These are phyloP conservation scores for Smallanthus sonchifolius DNA, from an alignment of 129 eudicot species.

Conservation along the genomic window DNA sequence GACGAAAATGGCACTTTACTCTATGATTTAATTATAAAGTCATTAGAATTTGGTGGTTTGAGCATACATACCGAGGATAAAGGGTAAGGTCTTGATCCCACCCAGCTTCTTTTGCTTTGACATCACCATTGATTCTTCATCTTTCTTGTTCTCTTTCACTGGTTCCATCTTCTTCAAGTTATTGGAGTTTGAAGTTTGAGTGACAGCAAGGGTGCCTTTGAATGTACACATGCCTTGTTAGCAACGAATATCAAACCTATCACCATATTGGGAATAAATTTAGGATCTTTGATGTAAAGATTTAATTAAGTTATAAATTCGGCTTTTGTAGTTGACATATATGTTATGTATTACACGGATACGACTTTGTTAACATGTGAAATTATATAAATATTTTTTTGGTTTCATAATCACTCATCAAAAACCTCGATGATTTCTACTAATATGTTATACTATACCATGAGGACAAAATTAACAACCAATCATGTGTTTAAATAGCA, in stretches of 20 bases:
- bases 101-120: conserved; percentile 35
- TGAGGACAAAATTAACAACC: no score
- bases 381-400: no score
- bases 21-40: background rate
- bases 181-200: background rate
- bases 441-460: no score
- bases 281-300: background rate
- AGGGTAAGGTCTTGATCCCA: conserved; percentile 38
- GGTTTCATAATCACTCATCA: no score
- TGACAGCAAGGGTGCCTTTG: background rate
- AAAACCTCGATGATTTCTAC: no score
- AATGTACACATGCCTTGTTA: no score
- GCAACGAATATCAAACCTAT: background rate
- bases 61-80: conserved; percentile 30
- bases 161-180: conserved; percentile 23
- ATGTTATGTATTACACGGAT: background rate
- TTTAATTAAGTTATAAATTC: background rate
- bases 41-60: background rate
- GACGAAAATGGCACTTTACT: no score
- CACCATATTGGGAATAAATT: background rate
- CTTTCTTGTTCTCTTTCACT: conserved; percentile 8
- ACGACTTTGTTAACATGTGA: background rate
- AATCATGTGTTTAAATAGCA: no score
- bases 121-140: conserved; percentile 4
- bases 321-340: background rate